Evolutionary conservation across 148 eudicot species (phyloP), one percentile per base, ranked within the genome.

Genomic region (Pharnaceum exiguum): DNA sequence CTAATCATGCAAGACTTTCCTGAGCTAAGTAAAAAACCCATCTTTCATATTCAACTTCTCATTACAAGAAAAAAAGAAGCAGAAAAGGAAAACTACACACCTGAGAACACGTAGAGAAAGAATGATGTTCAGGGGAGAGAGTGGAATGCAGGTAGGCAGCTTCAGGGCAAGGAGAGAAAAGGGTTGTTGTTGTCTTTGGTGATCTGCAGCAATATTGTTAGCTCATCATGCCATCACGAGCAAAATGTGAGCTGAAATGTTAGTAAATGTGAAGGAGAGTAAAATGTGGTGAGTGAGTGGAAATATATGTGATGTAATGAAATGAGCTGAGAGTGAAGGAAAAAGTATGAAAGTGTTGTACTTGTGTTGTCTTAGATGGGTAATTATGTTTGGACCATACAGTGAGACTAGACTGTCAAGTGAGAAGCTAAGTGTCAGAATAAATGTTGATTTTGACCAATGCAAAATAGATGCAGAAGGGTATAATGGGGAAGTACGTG

Each of bases 211-310:
- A n/a, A n/a, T n/a, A n/a, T n/a, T n/a, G n/a, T n/a, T n/a, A n/a
- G n/a, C n/a, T n/a, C n/a, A n/a, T n/a, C n/a, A n/a, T n/a, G n/a
- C n/a, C n/a, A 26, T 50, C 56, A 51, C 56, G 40, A 31, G 56
- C 56, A 30, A 30, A 30, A 19, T 51, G 56, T 51, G 56, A 51
- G n/a, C n/a, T 13, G 37, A 33, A 29, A 50, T 50, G 54, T 26
- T n/a, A n/a, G n/a, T n/a, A n/a, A n/a, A n/a, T n/a, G n/a, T n/a
- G n/a, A n/a, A n/a, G n/a, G n/a, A n/a, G n/a, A n/a, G n/a, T n/a
- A n/a, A n/a, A n/a, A n/a, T n/a, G n/a, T n/a, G n/a, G n/a, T n/a
- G n/a, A n/a, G n/a, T n/a, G n/a, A n/a, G n/a, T n/a, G n/a, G 56
- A 37, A 30, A 30, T 19, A 19, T 51, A 39, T 51, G 56, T 30